phyloP scores from a whole-genome alignment of 2,329 filamentous ascomycete species.

The Shiraia sp. region DNA sequence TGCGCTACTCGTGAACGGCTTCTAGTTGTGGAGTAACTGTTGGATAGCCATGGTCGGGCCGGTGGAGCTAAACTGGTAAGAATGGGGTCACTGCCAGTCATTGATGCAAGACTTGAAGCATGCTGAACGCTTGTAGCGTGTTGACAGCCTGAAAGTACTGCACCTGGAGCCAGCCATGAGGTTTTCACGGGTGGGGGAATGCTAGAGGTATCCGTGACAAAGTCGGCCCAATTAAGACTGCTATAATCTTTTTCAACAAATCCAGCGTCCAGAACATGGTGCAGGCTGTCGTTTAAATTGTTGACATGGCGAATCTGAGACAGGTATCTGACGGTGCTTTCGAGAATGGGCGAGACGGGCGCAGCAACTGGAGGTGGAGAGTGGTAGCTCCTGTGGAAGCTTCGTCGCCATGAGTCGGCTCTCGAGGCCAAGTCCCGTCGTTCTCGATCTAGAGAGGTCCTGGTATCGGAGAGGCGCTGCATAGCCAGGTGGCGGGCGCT shows the following conservation, averaged over 20 bases:
- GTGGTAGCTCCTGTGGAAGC: constrained; percentile 31
- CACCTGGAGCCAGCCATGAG: constrained; percentile 66
- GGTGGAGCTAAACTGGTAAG: constrained; percentile 31
- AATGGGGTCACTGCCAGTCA: neutral
- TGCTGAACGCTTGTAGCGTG: constrained; percentile 52
- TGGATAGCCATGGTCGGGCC: constrained; percentile 45
- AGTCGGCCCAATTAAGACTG: constrained; percentile 58
- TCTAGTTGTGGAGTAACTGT: constrained; percentile 34
- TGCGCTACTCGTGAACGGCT: constrained; percentile 22
- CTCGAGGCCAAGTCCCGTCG: constrained; percentile 27
- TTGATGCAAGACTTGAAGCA: constrained; percentile 8
- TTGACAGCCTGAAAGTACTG: constrained; percentile 65
- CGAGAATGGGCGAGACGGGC: constrained; percentile 48
- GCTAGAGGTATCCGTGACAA: constrained; percentile 59
- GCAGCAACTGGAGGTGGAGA: constrained; percentile 18
- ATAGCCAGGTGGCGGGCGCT: constrained; percentile 27
- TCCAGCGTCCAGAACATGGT: constrained; percentile 57
- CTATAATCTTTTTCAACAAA: constrained; percentile 59
- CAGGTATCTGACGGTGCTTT: constrained; percentile 65
- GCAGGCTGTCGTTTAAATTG: constrained; percentile 59
- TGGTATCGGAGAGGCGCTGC: constrained; percentile 37
- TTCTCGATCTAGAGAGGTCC: constrained; percentile 21
- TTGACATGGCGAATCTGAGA: constrained; percentile 59
- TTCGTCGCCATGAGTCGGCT: constrained; percentile 31
- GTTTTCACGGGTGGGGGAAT: constrained; percentile 57